Conservation (phyloP, 495 filamentous ascomycete species). For the Neurospora sp. region DNA sequence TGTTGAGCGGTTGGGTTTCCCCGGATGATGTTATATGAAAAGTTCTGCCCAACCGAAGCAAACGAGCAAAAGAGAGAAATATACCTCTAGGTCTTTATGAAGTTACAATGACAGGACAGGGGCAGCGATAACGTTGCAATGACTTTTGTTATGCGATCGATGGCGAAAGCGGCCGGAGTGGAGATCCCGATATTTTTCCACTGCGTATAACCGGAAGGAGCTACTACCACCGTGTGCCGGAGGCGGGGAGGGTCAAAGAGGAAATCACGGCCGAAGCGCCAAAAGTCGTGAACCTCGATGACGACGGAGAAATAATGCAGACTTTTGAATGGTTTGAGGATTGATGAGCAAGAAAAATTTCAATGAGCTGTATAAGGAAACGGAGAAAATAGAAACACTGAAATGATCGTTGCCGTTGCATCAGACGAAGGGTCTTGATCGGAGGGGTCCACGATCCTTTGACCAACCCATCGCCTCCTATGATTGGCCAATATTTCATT, state of each 20-base stretch:
- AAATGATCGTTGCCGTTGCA: not conserved
- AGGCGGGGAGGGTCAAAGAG: not conserved
- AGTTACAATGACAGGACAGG: not conserved
- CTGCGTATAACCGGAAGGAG: not conserved
- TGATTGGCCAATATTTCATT: not conserved
- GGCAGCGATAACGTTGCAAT: not conserved
- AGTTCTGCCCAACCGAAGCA: not conserved
- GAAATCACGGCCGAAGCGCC: not conserved
- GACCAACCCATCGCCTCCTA: not conserved
- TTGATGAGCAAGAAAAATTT: not conserved
- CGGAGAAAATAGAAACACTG: not conserved
- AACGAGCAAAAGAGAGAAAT: not conserved
- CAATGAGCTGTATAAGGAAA: not conserved
- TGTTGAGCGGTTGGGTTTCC: not conserved
- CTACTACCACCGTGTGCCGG: not conserved
- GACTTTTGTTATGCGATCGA: not conserved
- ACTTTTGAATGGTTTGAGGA: not conserved
- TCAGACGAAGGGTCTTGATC: not conserved
- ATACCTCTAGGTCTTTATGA: not conserved
- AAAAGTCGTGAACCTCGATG: not conserved
- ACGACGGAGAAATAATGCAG: not conserved
- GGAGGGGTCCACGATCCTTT: not conserved
- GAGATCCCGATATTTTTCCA: not conserved
- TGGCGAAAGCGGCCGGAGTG: not conserved
- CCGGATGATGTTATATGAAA: not conserved